phyloP scores from a whole-genome alignment of 495 filamentous ascomycete genomes.

The Lasiosphaeria miniovina region DNA sequence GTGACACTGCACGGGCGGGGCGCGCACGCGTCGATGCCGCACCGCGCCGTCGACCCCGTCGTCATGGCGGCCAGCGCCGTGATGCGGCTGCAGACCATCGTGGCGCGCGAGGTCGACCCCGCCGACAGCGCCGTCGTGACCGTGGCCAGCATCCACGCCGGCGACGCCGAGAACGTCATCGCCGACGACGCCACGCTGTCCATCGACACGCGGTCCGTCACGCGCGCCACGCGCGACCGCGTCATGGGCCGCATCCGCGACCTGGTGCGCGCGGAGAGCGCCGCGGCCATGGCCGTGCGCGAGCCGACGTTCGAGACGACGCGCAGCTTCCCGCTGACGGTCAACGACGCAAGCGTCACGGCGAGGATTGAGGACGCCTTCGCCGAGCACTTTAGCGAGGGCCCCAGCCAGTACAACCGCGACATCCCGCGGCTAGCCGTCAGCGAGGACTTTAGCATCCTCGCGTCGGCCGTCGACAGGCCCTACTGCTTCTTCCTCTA shows the following conservation, averaged over 20 bases:
- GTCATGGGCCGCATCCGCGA: neutral
- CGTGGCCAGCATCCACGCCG: slow-evolving; percentile 49
- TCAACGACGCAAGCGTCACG: neutral
- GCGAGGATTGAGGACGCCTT: neutral
- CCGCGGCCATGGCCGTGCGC: neutral
- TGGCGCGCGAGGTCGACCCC: slow-evolving; percentile 50
- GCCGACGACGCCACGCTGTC: slow-evolving; percentile 27
- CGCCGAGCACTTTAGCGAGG: neutral
- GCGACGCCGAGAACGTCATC: slow-evolving; percentile 54
- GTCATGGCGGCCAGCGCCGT: slow-evolving; percentile 50
- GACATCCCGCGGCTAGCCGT: neutral
- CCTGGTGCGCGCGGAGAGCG: neutral
- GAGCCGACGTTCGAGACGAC: neutral
- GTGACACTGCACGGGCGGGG: slow-evolving; percentile 50
- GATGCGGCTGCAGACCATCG: slow-evolving; percentile 53
- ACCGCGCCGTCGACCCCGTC: slow-evolving; percentile 55
- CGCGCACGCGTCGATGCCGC: slow-evolving; percentile 53
- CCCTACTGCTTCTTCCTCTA: neutral
- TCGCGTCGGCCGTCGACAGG: neutral
- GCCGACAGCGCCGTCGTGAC: slow-evolving; percentile 54
- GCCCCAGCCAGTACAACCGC: neutral
- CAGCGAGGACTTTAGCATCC: slow-evolving; percentile 1
- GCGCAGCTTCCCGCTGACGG: neutral
- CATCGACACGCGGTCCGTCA: neutral
- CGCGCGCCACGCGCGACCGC: neutral